Base-by-base conservation (phyloP, 2,329 filamentous ascomycete genomes). In the Calonectria montana region DNA sequence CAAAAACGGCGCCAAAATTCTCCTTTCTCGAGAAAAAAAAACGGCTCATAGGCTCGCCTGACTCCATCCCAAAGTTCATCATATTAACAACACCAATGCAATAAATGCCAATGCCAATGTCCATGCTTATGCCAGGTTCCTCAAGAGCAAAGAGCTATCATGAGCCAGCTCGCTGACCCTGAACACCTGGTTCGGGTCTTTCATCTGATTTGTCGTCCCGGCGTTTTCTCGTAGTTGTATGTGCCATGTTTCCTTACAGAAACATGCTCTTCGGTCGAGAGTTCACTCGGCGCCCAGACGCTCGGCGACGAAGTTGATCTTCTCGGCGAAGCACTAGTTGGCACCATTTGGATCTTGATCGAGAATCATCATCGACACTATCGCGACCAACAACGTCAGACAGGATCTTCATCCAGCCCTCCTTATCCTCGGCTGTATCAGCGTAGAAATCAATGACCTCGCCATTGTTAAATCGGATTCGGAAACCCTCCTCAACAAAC, bases 381-480 rank as follows among this genome's bases (percentile, higher is more conserved):
- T 87, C 86, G 69, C 91, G 90, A 41, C 90, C 89, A 71, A 91
- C 88, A 65, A 92, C 88, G 50, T 98, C 95, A 3, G 89, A 89
- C 25, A 99, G 90, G 16, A 95, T 93, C 82, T 92, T 92, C 94
- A 99, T 97, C 97, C 97, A 99, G 67, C 92, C 93, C 55, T 98
- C 94, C 85, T 98, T 99, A 81, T 97, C 93, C 45, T 91, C 91
- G 2, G 92, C 90, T 37, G 91, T 96, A 83, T 98, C 96, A 80
- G 96, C 97, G 81, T 99, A 98, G 83, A 98, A 98, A 87, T 98
- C 96, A 81, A 99, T 99, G 74, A 98, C 92, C 85, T 99, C 97
- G 73, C 97, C 97, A 80, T 99, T 99, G 82, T 94, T 97, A 85
- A 99, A 99, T 70, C 96, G 95, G 82, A 99, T 97, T 47, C 97